Conservation (phyloP, 2,329 filamentous ascomycete species). For the Phaeosphaeriaceae sp. region DNA sequence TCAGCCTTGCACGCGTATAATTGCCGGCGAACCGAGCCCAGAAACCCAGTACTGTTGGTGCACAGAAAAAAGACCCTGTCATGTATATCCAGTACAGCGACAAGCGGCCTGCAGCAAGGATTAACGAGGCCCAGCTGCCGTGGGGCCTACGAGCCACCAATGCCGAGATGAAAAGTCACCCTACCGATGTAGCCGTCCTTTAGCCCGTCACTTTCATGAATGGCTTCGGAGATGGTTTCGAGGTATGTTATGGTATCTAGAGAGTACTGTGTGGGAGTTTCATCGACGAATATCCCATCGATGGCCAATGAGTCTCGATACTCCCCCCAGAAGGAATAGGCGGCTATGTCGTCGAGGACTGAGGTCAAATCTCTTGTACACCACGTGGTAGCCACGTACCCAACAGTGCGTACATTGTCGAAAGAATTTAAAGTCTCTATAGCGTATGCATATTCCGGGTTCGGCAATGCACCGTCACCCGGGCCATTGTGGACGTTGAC, state of each 20-base stretch:
- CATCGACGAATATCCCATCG: conserved; percentile 59
- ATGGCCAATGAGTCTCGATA: conserved; percentile 50
- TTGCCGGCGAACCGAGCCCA: conserved; percentile 25
- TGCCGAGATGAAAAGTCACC: conserved; percentile 27
- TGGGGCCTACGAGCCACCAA: conserved; percentile 14
- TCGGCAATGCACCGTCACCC: conserved; percentile 52
- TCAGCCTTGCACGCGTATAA: conserved; percentile 31
- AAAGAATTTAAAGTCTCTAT: conserved; percentile 50
- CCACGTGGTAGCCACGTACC: conserved; percentile 61
- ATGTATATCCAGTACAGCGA: conserved; percentile 11
- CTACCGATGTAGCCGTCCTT: conserved; percentile 36
- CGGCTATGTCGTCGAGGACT: conserved; percentile 50
- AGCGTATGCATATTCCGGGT: conserved; percentile 53
- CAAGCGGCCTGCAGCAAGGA: conserved; percentile 16
- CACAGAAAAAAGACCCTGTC: conserved; percentile 12
- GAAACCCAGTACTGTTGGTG: conserved; percentile 7
- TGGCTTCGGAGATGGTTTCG: conserved; percentile 21
- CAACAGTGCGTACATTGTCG: conserved; percentile 58
- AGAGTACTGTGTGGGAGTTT: conserved; percentile 47
- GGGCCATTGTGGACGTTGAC: conserved; percentile 59
- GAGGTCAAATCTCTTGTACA: conserved; percentile 31
- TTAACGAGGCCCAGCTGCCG: conserved; percentile 9
- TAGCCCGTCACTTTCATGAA: conserved; percentile 26
- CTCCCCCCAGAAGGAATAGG: conserved; percentile 55
- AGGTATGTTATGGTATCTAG: conserved; percentile 27